Percentiles rank a stretch among this genome's conserved stretches.
Evolutionary conservation across 2,329 filamentous ascomycete species (phyloP).

Genomic region (Xylaria sp.): DNA sequence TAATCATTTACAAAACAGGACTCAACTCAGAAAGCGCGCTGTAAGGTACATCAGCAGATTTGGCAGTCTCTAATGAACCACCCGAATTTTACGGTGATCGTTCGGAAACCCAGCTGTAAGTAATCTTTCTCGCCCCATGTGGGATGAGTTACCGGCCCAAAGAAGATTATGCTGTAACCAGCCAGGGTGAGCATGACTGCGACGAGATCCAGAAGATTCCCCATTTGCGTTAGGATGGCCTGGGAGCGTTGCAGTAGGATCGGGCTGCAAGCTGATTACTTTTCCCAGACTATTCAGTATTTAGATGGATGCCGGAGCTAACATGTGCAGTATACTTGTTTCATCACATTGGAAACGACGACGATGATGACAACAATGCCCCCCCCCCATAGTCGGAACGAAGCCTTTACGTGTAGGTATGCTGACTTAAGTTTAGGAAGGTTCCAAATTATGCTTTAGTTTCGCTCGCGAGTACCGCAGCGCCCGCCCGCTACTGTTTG

Average conservation of each 20-base stretch:
- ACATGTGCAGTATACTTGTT: constrained; percentile 1
- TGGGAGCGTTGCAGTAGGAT: constrained; percentile 32
- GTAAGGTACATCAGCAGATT: background rate
- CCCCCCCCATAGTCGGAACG: background rate
- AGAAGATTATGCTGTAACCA: constrained; percentile 14
- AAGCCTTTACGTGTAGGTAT: no score
- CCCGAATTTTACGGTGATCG: background rate
- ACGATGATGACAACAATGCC: background rate
- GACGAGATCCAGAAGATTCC: constrained; percentile 35
- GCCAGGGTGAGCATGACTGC: constrained; percentile 23
- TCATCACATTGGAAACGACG: constrained; percentile 9
- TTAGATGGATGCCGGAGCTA: background rate
- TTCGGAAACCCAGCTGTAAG: background rate
- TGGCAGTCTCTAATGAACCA: background rate
- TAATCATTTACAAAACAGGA: constrained; percentile 7
- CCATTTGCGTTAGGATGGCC: constrained; percentile 29
- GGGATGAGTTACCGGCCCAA: background rate
- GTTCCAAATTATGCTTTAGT: constrained; percentile 11
- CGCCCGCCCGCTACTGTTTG: background rate
- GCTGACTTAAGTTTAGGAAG: constrained; percentile 24
- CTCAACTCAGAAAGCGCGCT: background rate
- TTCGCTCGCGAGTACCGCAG: background rate
- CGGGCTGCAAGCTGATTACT: constrained; percentile 23
- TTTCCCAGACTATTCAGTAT: constrained; percentile 8
- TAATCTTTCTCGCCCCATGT: constrained; percentile 9